These are phyloP conservation scores for Hsuehochloa calcarea DNA, from an alignment of 176 grass and related monocot genomes.

Conservation along the genomic window DNA sequence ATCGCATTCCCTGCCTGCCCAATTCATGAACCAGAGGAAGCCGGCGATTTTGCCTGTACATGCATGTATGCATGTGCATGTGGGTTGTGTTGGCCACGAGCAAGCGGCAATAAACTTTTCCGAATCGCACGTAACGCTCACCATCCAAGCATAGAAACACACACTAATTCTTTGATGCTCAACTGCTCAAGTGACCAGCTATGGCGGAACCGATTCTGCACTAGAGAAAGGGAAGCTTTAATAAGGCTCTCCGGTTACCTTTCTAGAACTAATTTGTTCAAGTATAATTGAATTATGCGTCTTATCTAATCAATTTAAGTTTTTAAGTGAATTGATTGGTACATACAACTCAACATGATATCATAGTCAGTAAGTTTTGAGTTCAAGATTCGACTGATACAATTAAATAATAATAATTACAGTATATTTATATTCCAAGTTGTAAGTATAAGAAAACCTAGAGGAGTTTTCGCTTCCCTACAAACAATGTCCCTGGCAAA, in stretches of 20 bases:
- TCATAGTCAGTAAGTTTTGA: no score
- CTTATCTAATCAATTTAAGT: no score
- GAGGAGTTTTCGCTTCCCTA: background rate
- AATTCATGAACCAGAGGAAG: background rate
- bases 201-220: background rate
- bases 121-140: background rate
- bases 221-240: background rate
- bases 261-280: background rate
- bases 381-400: no score
- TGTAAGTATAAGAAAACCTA: no score
- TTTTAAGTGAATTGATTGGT: background rate
- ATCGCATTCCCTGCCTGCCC: background rate
- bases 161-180: background rate
- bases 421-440: no score
- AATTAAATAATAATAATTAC: no score
- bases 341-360: no score
- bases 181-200: background rate
- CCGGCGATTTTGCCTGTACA: background rate
- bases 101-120: background rate
- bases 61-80: background rate
- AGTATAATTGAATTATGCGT: no score
- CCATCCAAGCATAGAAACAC: background rate
- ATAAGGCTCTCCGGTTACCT: background rate
- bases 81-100: constrained; percentile 19
- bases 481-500: background rate